Evolutionary conservation across 495 filamentous ascomycete genomes (phyloP).

Genomic region (Thermochaetoides thermophila): DNA sequence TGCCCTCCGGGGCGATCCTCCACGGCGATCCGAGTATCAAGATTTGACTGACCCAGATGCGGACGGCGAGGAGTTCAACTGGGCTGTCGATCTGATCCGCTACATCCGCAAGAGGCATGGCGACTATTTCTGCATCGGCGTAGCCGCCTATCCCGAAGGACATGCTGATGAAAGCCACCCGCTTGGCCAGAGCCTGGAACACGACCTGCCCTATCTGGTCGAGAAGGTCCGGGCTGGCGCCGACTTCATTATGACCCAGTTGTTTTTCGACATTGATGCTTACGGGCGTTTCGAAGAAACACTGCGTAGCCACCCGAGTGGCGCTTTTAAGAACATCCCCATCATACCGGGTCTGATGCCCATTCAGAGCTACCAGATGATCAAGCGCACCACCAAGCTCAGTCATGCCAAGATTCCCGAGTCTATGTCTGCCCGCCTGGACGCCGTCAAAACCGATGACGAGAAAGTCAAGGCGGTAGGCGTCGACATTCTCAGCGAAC

Average conservation of each 20-base stretch:
- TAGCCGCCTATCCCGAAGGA: constrained; percentile 88
- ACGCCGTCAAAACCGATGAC: constrained; percentile 74
- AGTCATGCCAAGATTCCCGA: constrained; percentile 72
- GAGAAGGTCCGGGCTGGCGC: constrained; percentile 87
- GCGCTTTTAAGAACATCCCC: constrained; percentile 71
- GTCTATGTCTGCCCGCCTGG: constrained; percentile 51
- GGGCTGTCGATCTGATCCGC: constrained; percentile 76
- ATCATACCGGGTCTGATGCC: constrained; percentile 97
- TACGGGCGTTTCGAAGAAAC: constrained; percentile 66
- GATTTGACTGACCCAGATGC: constrained; percentile 37
- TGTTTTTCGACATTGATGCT: constrained; percentile 81
- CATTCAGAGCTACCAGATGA: constrained; percentile 90
- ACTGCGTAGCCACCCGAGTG: constrained; percentile 69
- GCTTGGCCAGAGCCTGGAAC: constrained; percentile 58
- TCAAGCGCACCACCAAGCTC: constrained; percentile 88
- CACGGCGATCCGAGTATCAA: constrained; percentile 72
- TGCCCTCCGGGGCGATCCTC: constrained; percentile 86
- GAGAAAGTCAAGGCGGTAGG: constrained; percentile 72
- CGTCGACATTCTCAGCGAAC: constrained; percentile 55
- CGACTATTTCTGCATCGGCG: constrained; percentile 94
- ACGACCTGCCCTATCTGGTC: constrained; percentile 78
- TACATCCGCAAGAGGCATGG: constrained; percentile 79
- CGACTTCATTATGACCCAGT: constrained; percentile 98
- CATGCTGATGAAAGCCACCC: constrained; percentile 82
- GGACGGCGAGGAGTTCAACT: constrained; percentile 57